These are phyloP conservation scores for Suhomyces guaymorum DNA, from an alignment of 1,139 yeast genomes.

Conservation along the genomic window DNA sequence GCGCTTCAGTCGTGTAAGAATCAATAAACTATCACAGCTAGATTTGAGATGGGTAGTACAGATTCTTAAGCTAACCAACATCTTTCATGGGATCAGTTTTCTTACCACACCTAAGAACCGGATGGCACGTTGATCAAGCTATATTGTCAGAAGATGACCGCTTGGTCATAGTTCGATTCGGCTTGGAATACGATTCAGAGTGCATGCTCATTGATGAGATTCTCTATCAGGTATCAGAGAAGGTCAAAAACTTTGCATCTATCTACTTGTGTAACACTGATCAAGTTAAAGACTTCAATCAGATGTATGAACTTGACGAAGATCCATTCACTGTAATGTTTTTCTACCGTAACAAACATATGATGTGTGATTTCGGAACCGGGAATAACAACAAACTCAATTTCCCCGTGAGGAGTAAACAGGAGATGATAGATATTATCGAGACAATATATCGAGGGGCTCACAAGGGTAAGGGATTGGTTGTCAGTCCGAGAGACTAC, in stretches of 20 bases:
- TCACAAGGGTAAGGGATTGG: constrained; percentile 88
- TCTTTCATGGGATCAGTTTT: constrained; percentile 78
- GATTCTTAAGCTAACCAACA: neutral
- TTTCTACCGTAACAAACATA: constrained; percentile 89
- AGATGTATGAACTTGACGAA: constrained; percentile 89
- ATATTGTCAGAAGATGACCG: constrained; percentile 82
- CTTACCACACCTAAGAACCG: constrained; percentile 82
- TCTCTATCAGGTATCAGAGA: constrained; percentile 75
- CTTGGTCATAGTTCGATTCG: constrained; percentile 84
- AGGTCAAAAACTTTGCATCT: constrained; percentile 84
- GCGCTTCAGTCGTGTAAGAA: too few species aligned
- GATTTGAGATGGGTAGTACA: neutral
- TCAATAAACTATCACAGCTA: neutral
- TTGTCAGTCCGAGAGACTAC: constrained; percentile 76
- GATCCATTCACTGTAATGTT: constrained; percentile 87
- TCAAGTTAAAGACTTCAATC: constrained; percentile 87
- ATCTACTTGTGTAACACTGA: constrained; percentile 86
- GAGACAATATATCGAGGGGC: constrained; percentile 94
- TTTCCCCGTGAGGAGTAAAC: constrained; percentile 74
- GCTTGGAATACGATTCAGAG: constrained; percentile 71
- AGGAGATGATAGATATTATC: constrained; percentile 86
- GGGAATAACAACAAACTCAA: constrained; percentile 95
- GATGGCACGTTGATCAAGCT: constrained; percentile 97
- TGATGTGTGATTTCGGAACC: constrained; percentile 98
- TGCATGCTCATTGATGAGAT: constrained; percentile 93